phyloP scores from a whole-genome alignment of 1,284 basidiomycete species.

The Ceratobasidium theobromae region DNA sequence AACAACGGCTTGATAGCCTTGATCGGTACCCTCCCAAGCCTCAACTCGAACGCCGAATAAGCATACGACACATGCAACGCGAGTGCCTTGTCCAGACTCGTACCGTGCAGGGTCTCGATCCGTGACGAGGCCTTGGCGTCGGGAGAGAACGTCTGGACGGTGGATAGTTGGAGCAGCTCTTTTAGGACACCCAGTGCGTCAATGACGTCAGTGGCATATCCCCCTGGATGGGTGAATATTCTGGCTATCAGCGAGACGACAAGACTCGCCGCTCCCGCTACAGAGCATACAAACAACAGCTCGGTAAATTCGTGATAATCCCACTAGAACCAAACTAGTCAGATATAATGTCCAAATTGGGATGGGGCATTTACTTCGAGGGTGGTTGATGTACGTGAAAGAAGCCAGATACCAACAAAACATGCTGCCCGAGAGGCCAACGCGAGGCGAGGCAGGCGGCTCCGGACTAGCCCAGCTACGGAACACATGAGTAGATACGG shows the following conservation, averaged over 20 bases:
- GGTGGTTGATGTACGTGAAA: conserved; percentile 47
- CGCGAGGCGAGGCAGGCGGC: conserved; percentile 51
- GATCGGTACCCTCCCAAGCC: conserved; percentile 52
- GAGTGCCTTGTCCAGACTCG: conserved; percentile 47
- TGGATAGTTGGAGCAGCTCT: not conserved
- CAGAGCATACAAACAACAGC: conserved; percentile 3
- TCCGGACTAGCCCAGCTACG: conserved; percentile 51
- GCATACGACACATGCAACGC: conserved; percentile 50
- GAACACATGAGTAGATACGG: not conserved
- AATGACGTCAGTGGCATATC: conserved; percentile 26
- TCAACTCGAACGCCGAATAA: conserved; percentile 52
- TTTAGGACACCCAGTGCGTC: conserved; percentile 15
- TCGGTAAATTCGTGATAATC: conserved; percentile 20
- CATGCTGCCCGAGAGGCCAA: conserved; percentile 51
- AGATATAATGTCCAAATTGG: not conserved
- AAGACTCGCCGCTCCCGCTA: conserved; percentile 22
- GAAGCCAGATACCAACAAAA: conserved; percentile 52
- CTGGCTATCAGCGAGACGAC: conserved; percentile 15
- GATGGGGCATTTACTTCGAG: conserved; percentile 40
- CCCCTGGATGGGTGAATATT: conserved; percentile 23
- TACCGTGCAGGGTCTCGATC: conserved; percentile 39
- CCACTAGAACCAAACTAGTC: conserved; percentile 5
- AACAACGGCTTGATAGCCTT: conserved; percentile 52
- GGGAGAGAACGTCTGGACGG: not conserved
- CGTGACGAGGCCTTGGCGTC: not conserved